Conservation (phyloP, 2,329 filamentous ascomycete species). For the Acrocalymma vagum region DNA sequence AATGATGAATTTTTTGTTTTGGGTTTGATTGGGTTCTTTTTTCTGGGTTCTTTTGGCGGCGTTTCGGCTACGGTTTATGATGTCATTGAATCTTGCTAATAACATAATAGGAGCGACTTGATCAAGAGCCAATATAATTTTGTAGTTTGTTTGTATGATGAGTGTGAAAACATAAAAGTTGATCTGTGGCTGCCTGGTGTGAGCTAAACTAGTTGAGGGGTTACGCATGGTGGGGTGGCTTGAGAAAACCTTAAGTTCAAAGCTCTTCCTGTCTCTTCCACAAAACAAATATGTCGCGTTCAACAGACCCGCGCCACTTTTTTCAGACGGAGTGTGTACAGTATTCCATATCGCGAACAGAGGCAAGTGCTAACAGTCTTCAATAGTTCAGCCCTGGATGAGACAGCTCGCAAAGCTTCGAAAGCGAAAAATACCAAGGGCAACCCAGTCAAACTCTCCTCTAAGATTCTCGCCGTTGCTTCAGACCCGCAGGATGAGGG, state of each 20-base stretch:
- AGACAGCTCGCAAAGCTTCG: constrained; percentile 70
- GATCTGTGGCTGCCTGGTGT: too few species aligned
- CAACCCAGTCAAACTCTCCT: constrained; percentile 79
- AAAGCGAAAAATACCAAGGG: constrained; percentile 85
- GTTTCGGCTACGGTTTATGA: constrained; percentile 6
- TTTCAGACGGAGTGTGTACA: constrained; percentile 85
- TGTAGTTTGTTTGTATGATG: too few species aligned
- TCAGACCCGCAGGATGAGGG: constrained; percentile 70
- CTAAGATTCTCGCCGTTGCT: constrained; percentile 82
- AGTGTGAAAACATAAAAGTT: too few species aligned
- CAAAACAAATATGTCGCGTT: constrained; percentile 42
- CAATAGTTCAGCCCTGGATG: constrained; percentile 57
- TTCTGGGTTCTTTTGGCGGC: constrained; percentile 12
- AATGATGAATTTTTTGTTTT: constrained; percentile 14
- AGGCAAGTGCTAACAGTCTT: constrained; percentile 28
- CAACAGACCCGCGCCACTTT: constrained; percentile 77
- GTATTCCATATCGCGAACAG: constrained; percentile 2
- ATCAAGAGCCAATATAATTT: too few species aligned
- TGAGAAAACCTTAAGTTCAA: too few species aligned
- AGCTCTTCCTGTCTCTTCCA: constrained; percentile 15
- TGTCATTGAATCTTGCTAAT: not conserved
- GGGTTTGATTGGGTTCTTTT: constrained; percentile 18
- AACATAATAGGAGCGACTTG: not conserved
- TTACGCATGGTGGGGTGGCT: too few species aligned
- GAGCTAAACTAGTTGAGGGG: too few species aligned